Conservation (phyloP, 108 stramenopile genomes). For the Cyclotella cryptica region DNA sequence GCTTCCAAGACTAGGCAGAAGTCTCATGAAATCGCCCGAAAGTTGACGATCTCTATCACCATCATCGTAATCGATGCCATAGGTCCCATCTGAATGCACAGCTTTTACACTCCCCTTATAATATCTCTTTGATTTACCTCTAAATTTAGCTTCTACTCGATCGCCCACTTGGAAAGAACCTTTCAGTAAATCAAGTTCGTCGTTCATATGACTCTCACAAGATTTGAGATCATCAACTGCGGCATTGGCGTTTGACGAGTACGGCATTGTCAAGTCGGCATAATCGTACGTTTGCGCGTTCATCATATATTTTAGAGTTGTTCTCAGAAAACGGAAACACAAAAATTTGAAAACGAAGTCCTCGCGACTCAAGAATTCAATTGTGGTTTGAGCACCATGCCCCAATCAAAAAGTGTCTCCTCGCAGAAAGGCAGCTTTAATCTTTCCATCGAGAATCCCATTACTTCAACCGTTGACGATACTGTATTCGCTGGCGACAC, state of each 20-base stretch:
- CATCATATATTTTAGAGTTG: no score
- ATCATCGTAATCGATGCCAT: slow-evolving; percentile 29
- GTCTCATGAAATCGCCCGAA: slow-evolving; percentile 8
- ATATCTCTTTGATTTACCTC: slow-evolving; percentile 17
- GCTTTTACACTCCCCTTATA: neutral
- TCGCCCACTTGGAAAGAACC: slow-evolving; percentile 15
- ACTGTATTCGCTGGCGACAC: neutral
- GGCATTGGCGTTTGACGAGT: no score
- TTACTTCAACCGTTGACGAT: neutral
- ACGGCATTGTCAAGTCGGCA: no score
- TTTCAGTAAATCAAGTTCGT: no score
- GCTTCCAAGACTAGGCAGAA: neutral
- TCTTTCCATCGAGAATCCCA: neutral
- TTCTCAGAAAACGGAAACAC: no score
- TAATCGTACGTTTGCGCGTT: no score
- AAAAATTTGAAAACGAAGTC: no score
- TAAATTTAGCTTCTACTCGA: slow-evolving; percentile 26
- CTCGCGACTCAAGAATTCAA: no score
- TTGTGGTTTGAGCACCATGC: no score
- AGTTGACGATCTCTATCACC: slow-evolving; percentile 22
- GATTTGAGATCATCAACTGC: no score
- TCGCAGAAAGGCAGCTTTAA: neutral
- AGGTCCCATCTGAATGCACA: neutral
- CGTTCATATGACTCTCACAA: no score
- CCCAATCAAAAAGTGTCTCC: neutral